Percentiles rank a stretch among this genome's conserved stretches.
Conservation (phyloP, 352 stramenopile species). For the Globisporangium irregulare region DNA sequence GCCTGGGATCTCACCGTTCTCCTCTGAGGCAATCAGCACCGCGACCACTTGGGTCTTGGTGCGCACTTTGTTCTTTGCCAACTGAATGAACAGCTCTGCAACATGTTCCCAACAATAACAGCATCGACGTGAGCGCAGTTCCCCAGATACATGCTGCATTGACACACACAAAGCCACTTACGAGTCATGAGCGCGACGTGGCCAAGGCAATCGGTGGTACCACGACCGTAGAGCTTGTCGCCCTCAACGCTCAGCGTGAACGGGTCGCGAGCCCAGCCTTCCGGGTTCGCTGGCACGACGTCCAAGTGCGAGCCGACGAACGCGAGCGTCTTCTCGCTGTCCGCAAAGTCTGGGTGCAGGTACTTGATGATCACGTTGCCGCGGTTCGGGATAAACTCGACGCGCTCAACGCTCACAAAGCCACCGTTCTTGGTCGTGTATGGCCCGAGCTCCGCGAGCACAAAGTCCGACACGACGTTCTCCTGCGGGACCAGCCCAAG, state of each 20-base stretch:
- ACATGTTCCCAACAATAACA: background rate
- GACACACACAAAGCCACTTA: conserved; percentile 12
- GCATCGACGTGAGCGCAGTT: background rate
- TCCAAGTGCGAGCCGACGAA: conserved; percentile 91
- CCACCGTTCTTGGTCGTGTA: conserved; percentile 69
- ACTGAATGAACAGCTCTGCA: conserved; percentile 56
- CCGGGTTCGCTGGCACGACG: conserved; percentile 91
- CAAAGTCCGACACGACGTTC: conserved; percentile 87
- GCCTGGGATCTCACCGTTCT: conserved; percentile 78
- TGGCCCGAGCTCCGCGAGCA: conserved; percentile 81
- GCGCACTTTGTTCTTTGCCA: conserved; percentile 74
- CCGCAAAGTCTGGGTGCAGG: conserved; percentile 31
- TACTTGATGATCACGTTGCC: conserved; percentile 94
- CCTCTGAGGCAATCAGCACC: conserved; percentile 90
- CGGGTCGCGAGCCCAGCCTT: conserved; percentile 86
- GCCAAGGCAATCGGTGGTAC: conserved; percentile 92
- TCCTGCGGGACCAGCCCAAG: conserved; percentile 79
- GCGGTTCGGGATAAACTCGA: conserved; percentile 81
- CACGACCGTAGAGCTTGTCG: conserved; percentile 90
- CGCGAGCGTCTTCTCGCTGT: conserved; percentile 70
- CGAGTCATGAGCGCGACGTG: conserved; percentile 91
- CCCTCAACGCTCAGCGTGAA: conserved; percentile 88
- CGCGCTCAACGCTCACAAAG: conserved; percentile 62
- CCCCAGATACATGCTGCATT: background rate
- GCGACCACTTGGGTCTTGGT: conserved; percentile 79